Evolutionary conservation across 306 rosid genomes (phyloP).

Genomic region (Cucurbita pepo): DNA sequence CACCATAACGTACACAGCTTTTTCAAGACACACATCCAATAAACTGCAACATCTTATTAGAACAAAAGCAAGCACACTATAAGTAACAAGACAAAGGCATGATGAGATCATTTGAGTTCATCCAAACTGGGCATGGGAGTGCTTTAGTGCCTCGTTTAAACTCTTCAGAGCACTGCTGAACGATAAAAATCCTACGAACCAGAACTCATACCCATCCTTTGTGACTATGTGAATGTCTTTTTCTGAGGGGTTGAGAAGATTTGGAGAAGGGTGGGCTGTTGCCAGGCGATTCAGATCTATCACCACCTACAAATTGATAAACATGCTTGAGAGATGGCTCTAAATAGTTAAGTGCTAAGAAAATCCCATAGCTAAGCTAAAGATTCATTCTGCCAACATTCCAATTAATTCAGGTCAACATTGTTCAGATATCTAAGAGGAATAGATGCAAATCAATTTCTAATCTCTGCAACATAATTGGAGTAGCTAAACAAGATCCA

Average conservation of each 20-base stretch:
- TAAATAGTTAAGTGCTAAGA: background rate
- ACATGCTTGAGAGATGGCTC: background rate
- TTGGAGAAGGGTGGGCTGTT: slow-evolving; percentile 25
- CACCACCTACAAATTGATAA: slow-evolving; percentile 28
- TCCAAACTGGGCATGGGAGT: background rate
- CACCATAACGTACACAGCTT: background rate
- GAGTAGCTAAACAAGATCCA: background rate
- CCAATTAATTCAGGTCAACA: background rate
- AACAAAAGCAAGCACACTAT: background rate
- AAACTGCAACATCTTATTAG: background rate
- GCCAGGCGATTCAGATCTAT: slow-evolving; percentile 34
- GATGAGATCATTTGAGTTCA: background rate
- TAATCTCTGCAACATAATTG: background rate
- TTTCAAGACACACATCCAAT: background rate
- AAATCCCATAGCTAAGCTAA: background rate
- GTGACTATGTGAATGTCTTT: slow-evolving; percentile 32
- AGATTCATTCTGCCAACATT: background rate
- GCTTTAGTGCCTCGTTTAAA: slow-evolving; percentile 24
- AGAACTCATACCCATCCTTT: slow-evolving; percentile 49
- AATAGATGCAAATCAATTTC: background rate
- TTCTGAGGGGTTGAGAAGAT: slow-evolving; percentile 39
- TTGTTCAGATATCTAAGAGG: background rate
- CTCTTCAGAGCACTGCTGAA: slow-evolving; percentile 51
- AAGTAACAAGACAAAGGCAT: background rate
- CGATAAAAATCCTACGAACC: slow-evolving; percentile 58